These are phyloP conservation scores for Yamagishiella unicocca DNA, from an alignment of 139 green algal genomes.

Conservation along the genomic window DNA sequence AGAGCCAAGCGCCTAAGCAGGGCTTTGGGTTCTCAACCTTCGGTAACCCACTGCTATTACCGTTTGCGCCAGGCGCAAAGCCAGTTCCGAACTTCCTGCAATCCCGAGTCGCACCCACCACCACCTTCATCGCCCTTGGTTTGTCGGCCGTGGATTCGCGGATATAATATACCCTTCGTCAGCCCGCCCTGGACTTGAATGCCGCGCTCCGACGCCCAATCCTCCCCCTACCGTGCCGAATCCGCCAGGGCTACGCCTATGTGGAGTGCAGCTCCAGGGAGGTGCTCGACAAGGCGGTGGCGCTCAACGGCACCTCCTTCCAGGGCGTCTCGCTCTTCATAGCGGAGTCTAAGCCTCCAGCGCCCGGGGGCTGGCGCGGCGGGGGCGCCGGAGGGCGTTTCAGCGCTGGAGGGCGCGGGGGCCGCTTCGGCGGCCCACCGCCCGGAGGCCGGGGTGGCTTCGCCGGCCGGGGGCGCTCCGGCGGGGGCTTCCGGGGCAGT, in stretches of 20 bases:
- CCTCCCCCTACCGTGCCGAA: too few relatives aligned
- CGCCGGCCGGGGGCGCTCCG: neutral
- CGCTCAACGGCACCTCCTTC: slow-evolving; percentile 60
- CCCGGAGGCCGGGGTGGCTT: slow-evolving; percentile 1
- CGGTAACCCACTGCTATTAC: too few relatives aligned
- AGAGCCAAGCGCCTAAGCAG: too few relatives aligned
- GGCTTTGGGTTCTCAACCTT: too few relatives aligned
- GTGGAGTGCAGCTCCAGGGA: slow-evolving; percentile 78
- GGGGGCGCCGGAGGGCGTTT: slow-evolving; percentile 3
- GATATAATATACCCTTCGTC: too few relatives aligned
- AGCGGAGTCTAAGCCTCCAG: slow-evolving; percentile 74
- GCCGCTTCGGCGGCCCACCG: slow-evolving; percentile 5
- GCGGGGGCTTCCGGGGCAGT: neutral
- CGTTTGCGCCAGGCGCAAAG: too few relatives aligned
- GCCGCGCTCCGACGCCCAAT: too few relatives aligned
- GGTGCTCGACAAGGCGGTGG: slow-evolving; percentile 65
- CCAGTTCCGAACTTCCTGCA: too few relatives aligned
- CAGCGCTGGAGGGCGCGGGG: slow-evolving; percentile 20
- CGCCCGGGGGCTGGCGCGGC: neutral
- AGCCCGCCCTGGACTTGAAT: too few relatives aligned
- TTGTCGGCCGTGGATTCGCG: too few relatives aligned
- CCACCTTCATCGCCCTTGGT: too few relatives aligned
- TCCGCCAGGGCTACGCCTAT: slow-evolving; percentile 84
- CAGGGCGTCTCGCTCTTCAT: slow-evolving; percentile 73
- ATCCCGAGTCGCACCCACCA: too few relatives aligned